Evolutionary conservation across 345 rosid genomes (phyloP).

Genomic region (Laguncularia racemosa): DNA sequence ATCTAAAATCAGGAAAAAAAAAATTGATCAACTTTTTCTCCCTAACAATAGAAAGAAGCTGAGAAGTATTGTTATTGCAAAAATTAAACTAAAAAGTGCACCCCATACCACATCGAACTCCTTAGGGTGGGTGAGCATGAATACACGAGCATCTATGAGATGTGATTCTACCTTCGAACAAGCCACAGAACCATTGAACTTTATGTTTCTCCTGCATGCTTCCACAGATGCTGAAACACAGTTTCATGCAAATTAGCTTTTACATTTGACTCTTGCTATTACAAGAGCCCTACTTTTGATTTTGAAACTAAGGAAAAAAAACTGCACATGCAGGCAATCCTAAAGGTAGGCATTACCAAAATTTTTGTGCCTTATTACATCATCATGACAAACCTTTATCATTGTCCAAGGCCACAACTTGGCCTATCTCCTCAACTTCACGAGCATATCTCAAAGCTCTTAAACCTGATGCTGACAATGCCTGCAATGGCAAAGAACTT

Average conservation of each 20-base stretch:
- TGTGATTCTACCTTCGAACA: constrained; percentile 86
- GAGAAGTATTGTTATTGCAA: not conserved
- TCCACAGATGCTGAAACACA: constrained; percentile 64
- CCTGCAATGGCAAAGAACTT: constrained; percentile 34
- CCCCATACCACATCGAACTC: constrained; percentile 85
- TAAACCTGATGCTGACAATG: constrained; percentile 93
- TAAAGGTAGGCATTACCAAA: constrained; percentile 1
- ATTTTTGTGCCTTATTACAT: not conserved
- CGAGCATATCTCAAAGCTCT: constrained; percentile 92
- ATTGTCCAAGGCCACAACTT: constrained; percentile 93
- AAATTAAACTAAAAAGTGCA: not conserved
- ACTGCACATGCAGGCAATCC: not conserved
- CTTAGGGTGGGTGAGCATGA: constrained; percentile 91
- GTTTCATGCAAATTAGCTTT: constrained; percentile 4
- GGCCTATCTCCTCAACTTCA: constrained; percentile 88
- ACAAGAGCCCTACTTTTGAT: not conserved
- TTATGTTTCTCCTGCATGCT: constrained; percentile 86
- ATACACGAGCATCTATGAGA: constrained; percentile 91
- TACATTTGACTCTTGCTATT: not conserved
- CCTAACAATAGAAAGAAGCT: not conserved
- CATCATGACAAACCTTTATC: constrained; percentile 54
- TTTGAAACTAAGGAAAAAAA: too few relatives aligned
- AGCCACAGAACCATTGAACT: constrained; percentile 87
- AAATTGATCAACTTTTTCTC: not conserved
- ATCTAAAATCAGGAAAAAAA: not conserved